phyloP scores from a whole-genome alignment of 495 filamentous ascomycete species.

The Penicillium cinerascens region DNA sequence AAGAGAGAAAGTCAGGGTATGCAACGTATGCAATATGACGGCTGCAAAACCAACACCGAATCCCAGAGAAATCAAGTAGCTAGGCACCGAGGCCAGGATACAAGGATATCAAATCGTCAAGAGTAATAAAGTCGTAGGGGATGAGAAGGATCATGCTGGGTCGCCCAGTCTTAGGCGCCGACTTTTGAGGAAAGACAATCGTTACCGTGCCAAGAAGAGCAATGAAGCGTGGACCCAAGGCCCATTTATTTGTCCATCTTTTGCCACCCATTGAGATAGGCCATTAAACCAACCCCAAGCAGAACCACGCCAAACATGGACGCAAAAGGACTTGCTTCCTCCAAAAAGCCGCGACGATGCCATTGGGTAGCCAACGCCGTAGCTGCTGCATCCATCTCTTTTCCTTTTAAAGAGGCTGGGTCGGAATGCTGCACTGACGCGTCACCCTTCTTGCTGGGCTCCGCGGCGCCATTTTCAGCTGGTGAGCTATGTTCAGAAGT shows the following conservation, averaged over 20 bases:
- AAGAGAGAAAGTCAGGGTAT: slow-evolving; percentile 29
- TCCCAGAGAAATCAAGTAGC: slow-evolving; percentile 13
- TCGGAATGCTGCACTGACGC: slow-evolving; percentile 21
- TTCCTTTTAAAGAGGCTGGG: slow-evolving; percentile 21
- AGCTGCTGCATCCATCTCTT: slow-evolving; percentile 38
- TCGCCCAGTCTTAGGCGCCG: slow-evolving; percentile 9
- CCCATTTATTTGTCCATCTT: slow-evolving; percentile 55
- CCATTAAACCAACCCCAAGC: slow-evolving; percentile 88
- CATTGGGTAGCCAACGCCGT: slow-evolving; percentile 41
- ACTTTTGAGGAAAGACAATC: slow-evolving; percentile 14
- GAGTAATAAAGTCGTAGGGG: slow-evolving; percentile 13
- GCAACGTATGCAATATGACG: slow-evolving; percentile 26
- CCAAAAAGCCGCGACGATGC: slow-evolving; percentile 41
- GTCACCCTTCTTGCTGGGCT: slow-evolving; percentile 15
- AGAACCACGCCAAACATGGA: slow-evolving; percentile 87
- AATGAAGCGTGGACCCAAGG: no score
- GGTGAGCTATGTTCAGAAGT: not conserved
- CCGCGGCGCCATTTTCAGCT: slow-evolving; percentile 6
- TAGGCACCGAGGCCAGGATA: slow-evolving; percentile 10
- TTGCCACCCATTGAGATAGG: slow-evolving; percentile 88
- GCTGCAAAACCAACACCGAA: slow-evolving; percentile 13
- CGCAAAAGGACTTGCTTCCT: slow-evolving; percentile 74
- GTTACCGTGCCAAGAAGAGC: slow-evolving; percentile 8
- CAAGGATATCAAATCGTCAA: slow-evolving; percentile 20
- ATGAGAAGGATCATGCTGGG: slow-evolving; percentile 13